These are phyloP conservation scores for Saururus chinensis DNA, from an alignment of 164 flowering plant genomes.

Conservation along the genomic window DNA sequence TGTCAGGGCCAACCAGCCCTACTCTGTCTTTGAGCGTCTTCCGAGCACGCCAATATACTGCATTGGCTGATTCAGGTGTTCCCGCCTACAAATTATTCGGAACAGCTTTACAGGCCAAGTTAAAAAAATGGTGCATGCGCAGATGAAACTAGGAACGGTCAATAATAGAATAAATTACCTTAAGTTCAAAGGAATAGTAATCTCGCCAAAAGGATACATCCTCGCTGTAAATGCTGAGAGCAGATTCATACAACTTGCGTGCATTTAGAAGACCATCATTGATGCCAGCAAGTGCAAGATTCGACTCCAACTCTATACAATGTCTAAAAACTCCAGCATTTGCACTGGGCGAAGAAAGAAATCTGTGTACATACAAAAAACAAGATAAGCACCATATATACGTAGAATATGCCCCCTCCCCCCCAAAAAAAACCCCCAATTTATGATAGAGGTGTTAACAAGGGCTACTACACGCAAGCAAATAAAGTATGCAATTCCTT, in stretches of 20 bases:
- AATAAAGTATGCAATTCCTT: too few species aligned
- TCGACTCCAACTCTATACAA: conserved; percentile 74
- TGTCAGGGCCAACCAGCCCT: conserved; percentile 14
- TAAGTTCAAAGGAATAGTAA: conserved; percentile 60
- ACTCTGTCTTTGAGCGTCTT: conserved; percentile 44
- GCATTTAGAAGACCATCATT: conserved; percentile 50
- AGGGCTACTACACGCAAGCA: too few species aligned
- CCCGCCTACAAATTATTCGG: conserved; percentile 44
- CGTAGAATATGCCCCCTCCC: neutral
- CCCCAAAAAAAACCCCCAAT: too few species aligned
- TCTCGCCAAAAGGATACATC: conserved; percentile 61
- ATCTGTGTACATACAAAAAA: conserved; percentile 31
- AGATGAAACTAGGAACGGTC: neutral
- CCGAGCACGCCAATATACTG: conserved; percentile 68
- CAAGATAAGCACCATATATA: neutral
- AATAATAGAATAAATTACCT: conserved; percentile 28
- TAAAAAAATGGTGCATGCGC: neutral
- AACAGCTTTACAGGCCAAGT: neutral
- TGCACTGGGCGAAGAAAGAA: conserved; percentile 64
- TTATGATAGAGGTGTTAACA: too few species aligned
- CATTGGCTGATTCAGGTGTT: conserved; percentile 58
- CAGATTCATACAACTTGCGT: conserved; percentile 67
- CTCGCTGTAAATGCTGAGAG: conserved; percentile 52
- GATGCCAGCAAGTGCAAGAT: conserved; percentile 55
- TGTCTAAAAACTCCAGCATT: conserved; percentile 47